Conservation (phyloP, 2,329 filamentous ascomycete genomes). For the Aspergillus sojae region DNA sequence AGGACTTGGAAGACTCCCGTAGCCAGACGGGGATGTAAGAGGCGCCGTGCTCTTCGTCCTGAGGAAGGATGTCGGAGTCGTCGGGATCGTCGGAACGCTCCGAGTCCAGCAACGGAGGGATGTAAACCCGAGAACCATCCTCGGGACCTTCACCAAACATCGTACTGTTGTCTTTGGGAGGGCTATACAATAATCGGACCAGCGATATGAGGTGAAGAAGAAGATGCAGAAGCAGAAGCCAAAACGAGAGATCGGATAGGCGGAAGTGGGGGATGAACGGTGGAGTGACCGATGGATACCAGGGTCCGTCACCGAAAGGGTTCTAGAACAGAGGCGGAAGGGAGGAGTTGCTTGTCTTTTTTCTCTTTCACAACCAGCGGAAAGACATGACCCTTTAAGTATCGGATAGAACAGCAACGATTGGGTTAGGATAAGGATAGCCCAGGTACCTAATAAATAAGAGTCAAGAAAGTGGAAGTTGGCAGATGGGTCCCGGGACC, state of each 20-base stretch:
- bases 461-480: slow-evolving; percentile 1
- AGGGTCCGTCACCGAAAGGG: slow-evolving; percentile 14
- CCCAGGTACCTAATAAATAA: background rate
- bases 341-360: background rate
- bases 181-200: slow-evolving; percentile 10
- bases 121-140: slow-evolving; percentile 35
- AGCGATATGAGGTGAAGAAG: slow-evolving; percentile 10
- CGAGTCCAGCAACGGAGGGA: slow-evolving; percentile 37
- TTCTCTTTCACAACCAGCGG: slow-evolving; percentile 16
- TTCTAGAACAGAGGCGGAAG: slow-evolving; percentile 13
- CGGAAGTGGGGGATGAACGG: slow-evolving; percentile 14
- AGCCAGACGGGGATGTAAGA: slow-evolving; percentile 49
- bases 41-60: slow-evolving; percentile 30
- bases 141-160: slow-evolving; percentile 37
- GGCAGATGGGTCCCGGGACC: background rate
- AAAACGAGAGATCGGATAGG: slow-evolving; percentile 3
- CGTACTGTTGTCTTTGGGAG: slow-evolving; percentile 4
- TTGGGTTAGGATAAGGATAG: background rate
- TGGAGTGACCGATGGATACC: slow-evolving; percentile 10
- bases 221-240: background rate
- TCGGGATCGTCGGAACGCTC: slow-evolving; percentile 37
- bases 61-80: slow-evolving; percentile 35
- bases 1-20: slow-evolving; percentile 50
- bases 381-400: slow-evolving; percentile 6
- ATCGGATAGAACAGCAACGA: background rate